A percentile compares a stretch with the other conserved stretches of the same genome.
Evolutionary conservation across 495 filamentous ascomycete species (phyloP).

Genomic region (Pseudoneurospora amorphoporcata): DNA sequence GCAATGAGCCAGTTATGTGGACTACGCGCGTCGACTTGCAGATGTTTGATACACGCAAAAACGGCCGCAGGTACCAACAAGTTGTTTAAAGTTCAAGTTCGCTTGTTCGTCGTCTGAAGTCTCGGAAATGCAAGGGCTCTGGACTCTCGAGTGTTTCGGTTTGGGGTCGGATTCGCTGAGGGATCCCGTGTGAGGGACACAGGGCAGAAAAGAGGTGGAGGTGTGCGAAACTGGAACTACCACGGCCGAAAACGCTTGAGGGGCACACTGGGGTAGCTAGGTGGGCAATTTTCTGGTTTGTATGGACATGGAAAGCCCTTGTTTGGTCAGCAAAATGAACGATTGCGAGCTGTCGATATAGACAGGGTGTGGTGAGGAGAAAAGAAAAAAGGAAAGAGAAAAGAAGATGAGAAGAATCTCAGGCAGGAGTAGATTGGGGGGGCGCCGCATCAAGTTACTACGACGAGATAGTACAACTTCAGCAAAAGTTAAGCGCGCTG

Average conservation of each 20-base stretch:
- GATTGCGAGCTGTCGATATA: not conserved
- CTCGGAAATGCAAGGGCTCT: not conserved
- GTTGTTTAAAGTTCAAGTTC: not conserved
- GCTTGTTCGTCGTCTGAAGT: not conserved
- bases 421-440: not conserved
- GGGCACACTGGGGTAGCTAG: not conserved
- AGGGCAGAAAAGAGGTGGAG: not conserved
- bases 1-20: not conserved
- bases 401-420: not conserved
- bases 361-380: not conserved
- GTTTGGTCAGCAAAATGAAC: not conserved
- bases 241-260: no score
- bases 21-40: not conserved
- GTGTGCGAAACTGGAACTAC: not conserved
- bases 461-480: not conserved
- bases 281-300: not conserved
- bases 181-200: not conserved
- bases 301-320: not conserved
- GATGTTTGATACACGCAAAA: not conserved
- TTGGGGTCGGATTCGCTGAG: not conserved
- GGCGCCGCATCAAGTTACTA: not conserved
- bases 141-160: not conserved
- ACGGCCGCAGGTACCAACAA: not conserved
- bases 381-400: not conserved
- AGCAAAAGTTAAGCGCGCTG: slow-evolving; percentile 1